Evolutionary conservation across 192 early-diverging fungal species (phyloP), one percentile per base, ranked within the genome.

Genomic region (Entomortierella lignicola): DNA sequence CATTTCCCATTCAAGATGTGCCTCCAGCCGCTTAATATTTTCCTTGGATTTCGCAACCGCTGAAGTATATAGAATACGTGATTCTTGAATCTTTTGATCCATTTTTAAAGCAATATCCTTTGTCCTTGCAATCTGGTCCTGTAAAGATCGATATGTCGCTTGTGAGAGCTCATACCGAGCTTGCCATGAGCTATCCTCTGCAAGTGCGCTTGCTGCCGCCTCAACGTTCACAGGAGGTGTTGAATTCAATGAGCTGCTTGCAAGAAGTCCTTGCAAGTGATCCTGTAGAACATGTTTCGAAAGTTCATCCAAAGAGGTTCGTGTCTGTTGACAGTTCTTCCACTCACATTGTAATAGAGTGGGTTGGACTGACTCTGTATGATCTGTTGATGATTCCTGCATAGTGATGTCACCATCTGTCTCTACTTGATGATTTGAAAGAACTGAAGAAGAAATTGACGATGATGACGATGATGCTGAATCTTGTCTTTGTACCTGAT

Each of bases 1-100:
- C 72, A 43, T 66, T 42, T 74, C 72, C 72, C 72, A 74, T 39
- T 74, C 72, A 48, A 74, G 27, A 21, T 47, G 47, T 3, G 72
- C 72, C 59, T 74, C 72, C 41, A 74, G n/a, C 25, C 72, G 72
- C 31, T 50, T 66, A 25, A 74, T 66, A 8, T 60, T 60, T 23
- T 74, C 63, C 34, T 55, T 57, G 1, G 72, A 55, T 20, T 44
- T 32, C 0, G 34, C 31, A 4, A 60, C 60, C 17, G 64, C 63
- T 6, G 72, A 54, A 20, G 47, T 50, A 26, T 74, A 74, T 0
- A 66, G 55, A 1, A 39, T 47, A 2, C 34, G 50, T 18, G 64
- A 62, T 8, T 60, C 57, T 20, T 42, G 47, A 20, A 66, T 48
- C 32, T 60, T 48, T 4, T 61, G 25, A 23, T 66, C 58, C 57